A percentile compares a stretch with the other conserved stretches of the same genome.
Conservation (phyloP, 1,284 basidiomycete species). For the Rhodotorula sp. region DNA sequence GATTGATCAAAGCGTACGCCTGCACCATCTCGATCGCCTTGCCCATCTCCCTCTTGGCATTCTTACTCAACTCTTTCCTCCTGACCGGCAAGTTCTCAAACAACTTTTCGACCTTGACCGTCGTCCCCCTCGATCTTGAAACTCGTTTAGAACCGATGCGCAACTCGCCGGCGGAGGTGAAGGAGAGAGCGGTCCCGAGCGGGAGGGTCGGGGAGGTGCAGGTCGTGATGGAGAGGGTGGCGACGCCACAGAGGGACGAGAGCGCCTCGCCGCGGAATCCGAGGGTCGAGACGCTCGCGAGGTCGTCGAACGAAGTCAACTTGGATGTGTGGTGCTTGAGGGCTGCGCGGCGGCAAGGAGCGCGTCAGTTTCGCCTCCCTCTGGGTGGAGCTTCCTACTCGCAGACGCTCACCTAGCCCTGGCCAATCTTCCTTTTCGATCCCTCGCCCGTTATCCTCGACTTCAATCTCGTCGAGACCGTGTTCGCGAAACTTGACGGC, state of each 20-base stretch:
- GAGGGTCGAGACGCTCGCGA: constrained; percentile 75
- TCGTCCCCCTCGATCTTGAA: constrained; percentile 69
- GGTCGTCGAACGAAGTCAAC: constrained; percentile 70
- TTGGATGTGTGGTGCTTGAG: constrained; percentile 96
- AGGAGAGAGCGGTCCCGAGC: constrained; percentile 71
- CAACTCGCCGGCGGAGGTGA: constrained; percentile 49
- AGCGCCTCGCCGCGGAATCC: constrained; percentile 96
- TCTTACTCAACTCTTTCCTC: constrained; percentile 85
- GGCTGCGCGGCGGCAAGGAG: constrained; percentile 53
- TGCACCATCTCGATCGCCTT: constrained; percentile 78
- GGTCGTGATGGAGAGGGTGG: constrained; percentile 71
- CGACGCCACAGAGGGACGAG: constrained; percentile 84
- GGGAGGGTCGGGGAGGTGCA: constrained; percentile 68
- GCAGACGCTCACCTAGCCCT: constrained; percentile 62
- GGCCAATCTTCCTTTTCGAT: constrained; percentile 75
- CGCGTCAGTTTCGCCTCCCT: too few species aligned
- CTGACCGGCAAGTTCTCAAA: constrained; percentile 85
- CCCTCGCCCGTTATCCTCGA: constrained; percentile 88
- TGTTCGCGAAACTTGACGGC: constrained; percentile 89
- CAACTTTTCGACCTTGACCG: constrained; percentile 68
- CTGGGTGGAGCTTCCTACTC: too few species aligned
- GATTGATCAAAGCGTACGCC: constrained; percentile 78
- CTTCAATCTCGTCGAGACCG: constrained; percentile 81
- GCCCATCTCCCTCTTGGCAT: constrained; percentile 83
- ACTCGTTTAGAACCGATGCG: constrained; percentile 46